Base-by-base conservation (phyloP, 768 basidiomycete species). In the Hirschioporus abietinus region DNA sequence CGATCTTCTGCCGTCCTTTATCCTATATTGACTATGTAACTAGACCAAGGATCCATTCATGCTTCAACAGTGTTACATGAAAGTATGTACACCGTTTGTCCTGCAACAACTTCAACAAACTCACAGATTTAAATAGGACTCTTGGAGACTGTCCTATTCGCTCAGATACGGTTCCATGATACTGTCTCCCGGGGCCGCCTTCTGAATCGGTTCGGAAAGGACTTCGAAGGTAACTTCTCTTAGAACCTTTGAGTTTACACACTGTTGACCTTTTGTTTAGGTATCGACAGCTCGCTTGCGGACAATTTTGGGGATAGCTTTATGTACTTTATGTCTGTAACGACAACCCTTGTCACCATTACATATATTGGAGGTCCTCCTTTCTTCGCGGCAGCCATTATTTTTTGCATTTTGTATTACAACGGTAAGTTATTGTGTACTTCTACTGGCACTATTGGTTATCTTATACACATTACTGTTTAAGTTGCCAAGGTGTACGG, bases 81-180 rank as follows among this genome's bases (percentile, higher is more conserved):
- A 73, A 79, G 89, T 89, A 68, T 34, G 66, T n/a, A n/a, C n/a
- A n/a, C n/a, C 25, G 64, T 26, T 6, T 6, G 1, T 1, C 57
- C 65, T 27, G 23, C 20, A 25, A 18, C 26, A n/a, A 36, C 23
- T 60, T 59, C 63, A 10, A 3, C 26, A 59, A 65, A 63, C 72
- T 78, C 52, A 75, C 20, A 2, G 4, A n/a, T 26, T 42, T 42
- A 23, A 18, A 23, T 26, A 83, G 86, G 81, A 36, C 81, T 96
- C 52, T 78, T 96, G 27, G 90, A 96, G 72, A 76, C 88, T 0
- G 88, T 96, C 2, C 79, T 97, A 0, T 95, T 95, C 72, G 92
- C 95, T 8, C 86, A 93, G 60, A 88, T 96, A 66, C 86, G 95
- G 58, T 96, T 97, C 82, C 95, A 96, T 71, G 95, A 97, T 72